phyloP scores from a whole-genome alignment of 2,329 filamentous ascomycete species.

The Remersonia thermophila region DNA sequence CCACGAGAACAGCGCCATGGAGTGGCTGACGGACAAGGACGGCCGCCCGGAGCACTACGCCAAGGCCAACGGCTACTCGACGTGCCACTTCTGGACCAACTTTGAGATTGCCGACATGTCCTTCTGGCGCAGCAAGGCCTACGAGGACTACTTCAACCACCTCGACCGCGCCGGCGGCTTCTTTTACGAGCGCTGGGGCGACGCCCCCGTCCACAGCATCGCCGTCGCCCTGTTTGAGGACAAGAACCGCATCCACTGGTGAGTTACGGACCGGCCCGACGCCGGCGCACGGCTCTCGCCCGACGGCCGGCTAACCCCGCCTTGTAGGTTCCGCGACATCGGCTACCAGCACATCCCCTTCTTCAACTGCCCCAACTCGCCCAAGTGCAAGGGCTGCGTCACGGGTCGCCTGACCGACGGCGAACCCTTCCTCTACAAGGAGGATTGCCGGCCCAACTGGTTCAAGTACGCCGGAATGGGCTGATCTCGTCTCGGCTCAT shows the following conservation, averaged over 20 bases:
- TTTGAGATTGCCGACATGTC: conserved; percentile 91
- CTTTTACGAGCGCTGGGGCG: conserved; percentile 98
- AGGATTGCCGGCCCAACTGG: conserved; percentile 93
- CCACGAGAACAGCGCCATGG: conserved; percentile 71
- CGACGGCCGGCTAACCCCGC: too few species aligned
- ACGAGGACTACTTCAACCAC: conserved; percentile 94
- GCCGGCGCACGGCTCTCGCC: too few species aligned
- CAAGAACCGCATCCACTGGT: conserved; percentile 85
- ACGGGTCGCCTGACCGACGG: conserved; percentile 82
- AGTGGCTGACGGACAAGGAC: conserved; percentile 71
- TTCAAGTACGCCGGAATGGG: conserved; percentile 88
- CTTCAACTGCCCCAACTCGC: conserved; percentile 96
- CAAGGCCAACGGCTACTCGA: conserved; percentile 85
- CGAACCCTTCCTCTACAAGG: conserved; percentile 69
- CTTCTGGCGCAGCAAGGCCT: conserved; percentile 82
- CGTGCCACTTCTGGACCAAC: conserved; percentile 98
- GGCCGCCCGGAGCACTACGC: conserved; percentile 68
- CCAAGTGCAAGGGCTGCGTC: conserved; percentile 82
- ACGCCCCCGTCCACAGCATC: conserved; percentile 93
- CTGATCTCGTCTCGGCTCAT: too few species aligned
- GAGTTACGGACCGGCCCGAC: conserved; percentile 30
- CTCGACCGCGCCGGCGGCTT: conserved; percentile 89
- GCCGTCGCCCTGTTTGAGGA: conserved; percentile 89
- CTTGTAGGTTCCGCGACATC: conserved; percentile 86
- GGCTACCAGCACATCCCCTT: conserved; percentile 97